phyloP scores from a whole-genome alignment of 352 stramenopile species.

The Hyaloperonospora brassicae region DNA sequence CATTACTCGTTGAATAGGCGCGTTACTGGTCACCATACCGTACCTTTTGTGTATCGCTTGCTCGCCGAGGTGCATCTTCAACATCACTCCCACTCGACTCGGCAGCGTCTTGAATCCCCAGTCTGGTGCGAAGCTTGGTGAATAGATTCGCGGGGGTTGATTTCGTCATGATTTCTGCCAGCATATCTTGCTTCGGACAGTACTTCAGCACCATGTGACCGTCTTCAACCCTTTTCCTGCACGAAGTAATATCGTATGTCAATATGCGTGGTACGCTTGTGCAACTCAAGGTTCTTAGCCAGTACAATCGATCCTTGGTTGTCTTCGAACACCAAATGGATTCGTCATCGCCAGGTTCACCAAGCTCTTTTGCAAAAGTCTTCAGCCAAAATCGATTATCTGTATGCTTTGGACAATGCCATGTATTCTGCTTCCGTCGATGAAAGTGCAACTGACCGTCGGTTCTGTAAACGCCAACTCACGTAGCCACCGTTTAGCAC shows the following conservation, averaged over 20 bases:
- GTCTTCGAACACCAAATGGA: background rate
- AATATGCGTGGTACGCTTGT: too few relatives aligned
- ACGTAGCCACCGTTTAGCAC: background rate
- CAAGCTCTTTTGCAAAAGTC: background rate
- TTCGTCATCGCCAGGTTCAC: background rate
- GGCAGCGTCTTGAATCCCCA: too few relatives aligned
- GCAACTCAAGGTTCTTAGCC: background rate
- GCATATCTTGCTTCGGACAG: background rate
- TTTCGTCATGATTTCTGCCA: background rate
- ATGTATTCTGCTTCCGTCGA: too few relatives aligned
- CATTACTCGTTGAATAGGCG: too few relatives aligned
- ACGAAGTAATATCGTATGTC: background rate
- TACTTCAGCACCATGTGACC: slow-evolving; percentile 2
- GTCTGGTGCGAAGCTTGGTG: background rate
- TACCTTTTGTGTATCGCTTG: too few relatives aligned
- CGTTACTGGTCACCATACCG: too few relatives aligned
- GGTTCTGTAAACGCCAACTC: background rate
- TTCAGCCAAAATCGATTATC: too few relatives aligned
- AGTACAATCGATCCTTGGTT: background rate
- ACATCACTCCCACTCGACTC: too few relatives aligned
- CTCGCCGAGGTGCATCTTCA: too few relatives aligned
- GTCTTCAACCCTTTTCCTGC: background rate
- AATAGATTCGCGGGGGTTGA: background rate
- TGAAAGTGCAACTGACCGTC: background rate
- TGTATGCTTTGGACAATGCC: too few relatives aligned